Base-by-base conservation (phyloP, 106 monocot species). In the Agapanthus africanus region DNA sequence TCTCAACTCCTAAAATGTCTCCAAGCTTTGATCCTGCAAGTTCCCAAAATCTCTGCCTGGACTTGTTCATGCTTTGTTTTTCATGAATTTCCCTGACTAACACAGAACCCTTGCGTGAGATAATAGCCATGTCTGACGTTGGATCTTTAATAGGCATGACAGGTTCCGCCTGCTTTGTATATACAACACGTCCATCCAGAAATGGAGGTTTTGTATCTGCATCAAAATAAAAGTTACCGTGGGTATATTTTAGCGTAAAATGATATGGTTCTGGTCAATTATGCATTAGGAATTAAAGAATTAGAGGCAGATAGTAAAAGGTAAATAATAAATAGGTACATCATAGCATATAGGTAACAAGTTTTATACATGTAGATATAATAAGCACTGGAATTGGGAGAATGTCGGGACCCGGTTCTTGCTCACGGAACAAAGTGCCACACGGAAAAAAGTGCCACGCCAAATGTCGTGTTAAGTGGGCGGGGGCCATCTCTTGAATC, bases 121-220 rank as follows among this genome's bases (percentile, higher is more conserved):
- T 91, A 49, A 95, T 95, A 31, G 95, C 95, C 95, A 95, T 91
- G 76, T 95, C 95, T 52, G 95, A 95, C 35, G 95, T 95, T n/a
- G 95, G 91, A 59, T 95, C 95, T 82, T 95, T 95, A 28, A 95
- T 46, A 59, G 95, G 95, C 88, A 95, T 86, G 21, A 95, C 88
- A 27, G 95, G 95, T 61, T 95, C 95, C 36, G 91, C 95, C 71
- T 91, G 91, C 72, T 95, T 95, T 63, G 91, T 91, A 47, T 66
- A 91, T 5, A 95, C 95, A 50, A 91, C 91, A 59, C 86, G 76
- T 51, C 95, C 95, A 91, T 95, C 95, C 46, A 95, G 82, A 69
- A 95, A 95, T 22, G 95, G 95, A 50, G 95, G 95, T 65, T 91
- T 95, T 59, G 95, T 95, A 66, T 95, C 95, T 95, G 70, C 51